A percentile compares a stretch with the other conserved stretches of the same genome.
These are phyloP conservation scores for Cladophialophora psammophila DNA, from an alignment of 2,329 filamentous ascomycete genomes.

Conservation along the genomic window DNA sequence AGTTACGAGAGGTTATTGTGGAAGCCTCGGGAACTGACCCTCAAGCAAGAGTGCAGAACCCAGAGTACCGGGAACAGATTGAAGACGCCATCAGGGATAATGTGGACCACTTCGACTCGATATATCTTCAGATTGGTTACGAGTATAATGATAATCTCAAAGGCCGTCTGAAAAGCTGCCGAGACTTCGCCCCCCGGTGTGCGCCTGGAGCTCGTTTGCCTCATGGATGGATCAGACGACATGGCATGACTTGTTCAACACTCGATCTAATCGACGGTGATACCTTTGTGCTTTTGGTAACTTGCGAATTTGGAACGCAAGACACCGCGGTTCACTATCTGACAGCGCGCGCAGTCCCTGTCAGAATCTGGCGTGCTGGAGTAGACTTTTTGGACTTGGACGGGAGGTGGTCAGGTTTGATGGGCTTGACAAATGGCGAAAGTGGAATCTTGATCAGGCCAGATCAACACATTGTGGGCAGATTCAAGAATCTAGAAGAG, in stretches of 20 bases:
- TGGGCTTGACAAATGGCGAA: constrained; percentile 2
- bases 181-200: constrained; percentile 15
- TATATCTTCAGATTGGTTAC: constrained; percentile 20
- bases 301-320: too few species aligned
- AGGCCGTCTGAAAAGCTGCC: constrained; percentile 1
- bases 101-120: constrained; percentile 54
- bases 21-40: constrained; percentile 5
- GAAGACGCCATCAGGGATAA: constrained; percentile 46
- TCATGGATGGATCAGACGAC: constrained; percentile 13
- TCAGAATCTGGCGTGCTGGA: constrained; percentile 6
- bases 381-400: constrained; percentile 13
- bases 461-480: constrained; percentile 28
- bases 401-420: constrained; percentile 6
- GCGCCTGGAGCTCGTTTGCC: constrained; percentile 19
- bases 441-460: constrained; percentile 17
- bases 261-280: constrained; percentile 18
- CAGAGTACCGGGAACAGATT: constrained; percentile 17
- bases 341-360: not conserved
- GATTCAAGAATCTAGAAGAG: too few species aligned
- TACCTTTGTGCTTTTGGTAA: constrained; percentile 13
- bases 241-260: not conserved
- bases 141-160: constrained; percentile 8
- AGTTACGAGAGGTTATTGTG: constrained; percentile 44
- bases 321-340: constrained; percentile 3
- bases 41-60: constrained; percentile 1